These are phyloP conservation scores for Sarocladium strictum DNA, from an alignment of 2,329 filamentous ascomycete species.

Conservation along the genomic window DNA sequence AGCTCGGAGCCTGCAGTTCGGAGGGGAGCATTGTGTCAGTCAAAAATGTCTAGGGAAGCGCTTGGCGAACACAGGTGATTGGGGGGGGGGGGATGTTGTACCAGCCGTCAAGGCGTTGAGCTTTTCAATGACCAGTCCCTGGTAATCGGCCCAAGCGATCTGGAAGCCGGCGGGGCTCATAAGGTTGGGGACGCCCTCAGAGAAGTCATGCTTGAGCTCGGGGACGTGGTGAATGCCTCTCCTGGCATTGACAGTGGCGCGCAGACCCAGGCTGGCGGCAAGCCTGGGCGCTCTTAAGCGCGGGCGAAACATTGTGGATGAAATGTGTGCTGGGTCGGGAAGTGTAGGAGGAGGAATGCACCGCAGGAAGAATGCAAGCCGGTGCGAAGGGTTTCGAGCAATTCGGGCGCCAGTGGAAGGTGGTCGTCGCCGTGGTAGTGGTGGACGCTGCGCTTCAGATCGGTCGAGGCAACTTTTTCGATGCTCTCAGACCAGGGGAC, in stretches of 20 bases:
- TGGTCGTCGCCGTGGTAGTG: neutral
- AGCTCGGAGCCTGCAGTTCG: constrained; percentile 54
- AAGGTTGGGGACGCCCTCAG: constrained; percentile 59
- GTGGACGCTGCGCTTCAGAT: neutral
- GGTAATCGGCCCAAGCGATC: constrained; percentile 79
- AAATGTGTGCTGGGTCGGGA: neutral
- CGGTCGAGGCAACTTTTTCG: constrained; percentile 3
- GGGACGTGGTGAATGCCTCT: constrained; percentile 44
- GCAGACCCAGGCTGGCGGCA: constrained; percentile 28
- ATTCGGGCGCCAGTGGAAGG: neutral
- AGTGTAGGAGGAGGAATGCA: neutral
- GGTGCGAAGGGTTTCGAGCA: neutral
- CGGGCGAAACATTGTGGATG: constrained; percentile 43
- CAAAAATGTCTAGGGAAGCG: no score
- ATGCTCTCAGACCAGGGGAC: neutral
- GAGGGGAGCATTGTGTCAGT: neutral
- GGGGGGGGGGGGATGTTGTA: constrained; percentile 34
- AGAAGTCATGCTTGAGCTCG: constrained; percentile 39
- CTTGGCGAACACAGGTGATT: no score
- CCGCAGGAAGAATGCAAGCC: neutral
- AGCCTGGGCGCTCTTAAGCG: constrained; percentile 43
- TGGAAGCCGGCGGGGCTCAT: constrained; percentile 64
- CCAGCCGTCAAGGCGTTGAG: constrained; percentile 70
- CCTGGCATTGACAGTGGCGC: constrained; percentile 26
- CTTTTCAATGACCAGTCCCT: constrained; percentile 65